Percentiles rank a stretch among this genome's conserved stretches.
Evolutionary conservation across 257 asterid genomes (phyloP).

Genomic region (Lantana camara): DNA sequence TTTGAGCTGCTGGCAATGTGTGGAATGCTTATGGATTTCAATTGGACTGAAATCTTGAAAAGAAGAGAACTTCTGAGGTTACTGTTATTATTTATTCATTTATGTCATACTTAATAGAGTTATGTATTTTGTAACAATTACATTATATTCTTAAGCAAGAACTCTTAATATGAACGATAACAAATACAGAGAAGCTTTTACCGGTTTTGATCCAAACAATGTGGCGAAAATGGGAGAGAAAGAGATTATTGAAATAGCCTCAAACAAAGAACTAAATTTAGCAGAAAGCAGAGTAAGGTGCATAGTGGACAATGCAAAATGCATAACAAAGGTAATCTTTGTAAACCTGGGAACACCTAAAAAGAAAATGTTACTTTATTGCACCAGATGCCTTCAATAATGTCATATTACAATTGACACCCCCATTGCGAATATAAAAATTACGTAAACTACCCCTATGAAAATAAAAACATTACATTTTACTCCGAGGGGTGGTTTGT

Average conservation of each 20-base stretch:
- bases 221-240: conserved; percentile 85
- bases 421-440: too few relatives aligned
- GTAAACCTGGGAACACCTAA: too few relatives aligned
- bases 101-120: background rate
- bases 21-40: conserved; percentile 93
- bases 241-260: conserved; percentile 54
- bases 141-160: background rate
- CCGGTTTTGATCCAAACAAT: conserved; percentile 60
- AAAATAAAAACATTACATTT: too few relatives aligned
- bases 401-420: too few relatives aligned
- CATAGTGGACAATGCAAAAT: conserved; percentile 86
- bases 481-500: too few relatives aligned
- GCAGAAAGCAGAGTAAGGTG: conserved; percentile 79
- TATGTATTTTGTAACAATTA: background rate
- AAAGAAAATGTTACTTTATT: too few relatives aligned
- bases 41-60: conserved; percentile 88
- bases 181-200: conserved; percentile 60
- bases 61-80: conserved; percentile 71
- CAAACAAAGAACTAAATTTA: conserved; percentile 58
- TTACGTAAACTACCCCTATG: too few relatives aligned
- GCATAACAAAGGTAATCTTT: conserved; percentile 62
- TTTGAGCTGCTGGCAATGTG: conserved; percentile 90
- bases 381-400: too few relatives aligned
- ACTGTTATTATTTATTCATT: background rate
- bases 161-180: background rate